Percentiles rank a stretch among this genome's conserved stretches.
Conservation (phyloP, 768 basidiomycete genomes). For the Gloeophyllum trabeum region DNA sequence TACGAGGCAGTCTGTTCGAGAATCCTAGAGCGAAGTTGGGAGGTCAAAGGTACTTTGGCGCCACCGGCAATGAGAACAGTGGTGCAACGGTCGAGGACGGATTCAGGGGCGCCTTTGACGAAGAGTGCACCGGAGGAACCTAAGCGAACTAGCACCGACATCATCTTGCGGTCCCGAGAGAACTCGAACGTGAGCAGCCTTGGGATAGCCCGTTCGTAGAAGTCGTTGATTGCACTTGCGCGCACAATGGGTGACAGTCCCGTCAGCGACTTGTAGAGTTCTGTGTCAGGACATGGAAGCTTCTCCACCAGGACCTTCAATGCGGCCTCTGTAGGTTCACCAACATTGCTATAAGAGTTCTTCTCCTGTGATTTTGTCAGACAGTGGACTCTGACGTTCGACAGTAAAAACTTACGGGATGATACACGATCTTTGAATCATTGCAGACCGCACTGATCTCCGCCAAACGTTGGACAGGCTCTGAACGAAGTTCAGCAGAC, state of each 20-base stretch:
- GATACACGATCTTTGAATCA: conserved; percentile 83
- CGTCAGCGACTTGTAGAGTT: conserved; percentile 44
- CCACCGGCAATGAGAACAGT: conserved; percentile 53
- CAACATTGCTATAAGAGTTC: conserved; percentile 67
- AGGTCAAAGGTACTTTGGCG: conserved; percentile 51
- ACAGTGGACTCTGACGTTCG: conserved; percentile 4
- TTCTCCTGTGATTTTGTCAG: conserved; percentile 48
- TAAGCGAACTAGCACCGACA: conserved; percentile 85
- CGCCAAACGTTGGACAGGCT: conserved; percentile 72
- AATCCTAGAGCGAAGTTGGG: conserved; percentile 45
- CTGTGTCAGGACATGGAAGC: conserved; percentile 62
- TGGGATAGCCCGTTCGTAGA: conserved; percentile 63
- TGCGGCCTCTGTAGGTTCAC: conserved; percentile 96
- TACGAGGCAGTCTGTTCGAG: conserved; percentile 60
- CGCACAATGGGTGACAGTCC: conserved; percentile 47
- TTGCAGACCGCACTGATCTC: conserved; percentile 94
- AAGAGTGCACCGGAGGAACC: conserved; percentile 68
- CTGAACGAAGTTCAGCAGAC: conserved; percentile 45
- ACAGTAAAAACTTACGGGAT: conserved; percentile 36
- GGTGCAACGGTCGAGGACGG: conserved; percentile 82
- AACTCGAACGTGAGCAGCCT: conserved; percentile 95
- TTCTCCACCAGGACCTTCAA: conserved; percentile 94
- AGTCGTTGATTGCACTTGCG: conserved; percentile 76
- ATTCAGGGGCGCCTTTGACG: conserved; percentile 95
- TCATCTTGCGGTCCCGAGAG: conserved; percentile 96